Evolutionary conservation across 352 stramenopile genomes (phyloP).

Genomic region (Globisporangium paddicum): DNA sequence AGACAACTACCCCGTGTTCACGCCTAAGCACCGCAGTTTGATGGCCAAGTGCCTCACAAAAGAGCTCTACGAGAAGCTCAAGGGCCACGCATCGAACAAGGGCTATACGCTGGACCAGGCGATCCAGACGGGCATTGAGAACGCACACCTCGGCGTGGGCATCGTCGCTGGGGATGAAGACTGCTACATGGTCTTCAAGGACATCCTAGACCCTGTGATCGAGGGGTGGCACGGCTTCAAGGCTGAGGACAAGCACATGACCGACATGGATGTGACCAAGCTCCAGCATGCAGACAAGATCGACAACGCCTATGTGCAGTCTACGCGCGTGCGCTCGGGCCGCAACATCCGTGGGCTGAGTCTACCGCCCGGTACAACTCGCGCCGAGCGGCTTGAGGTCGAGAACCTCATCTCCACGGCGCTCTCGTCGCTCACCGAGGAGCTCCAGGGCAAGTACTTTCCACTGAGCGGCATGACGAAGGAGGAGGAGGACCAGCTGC

Average conservation of each 20-base stretch:
- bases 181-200: conserved; percentile 75
- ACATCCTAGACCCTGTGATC: conserved; percentile 79
- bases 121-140: conserved; percentile 86
- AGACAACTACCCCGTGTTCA: conserved; percentile 76
- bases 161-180: conserved; percentile 82
- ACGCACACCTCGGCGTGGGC: conserved; percentile 70
- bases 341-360: conserved; percentile 87
- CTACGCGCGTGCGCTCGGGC: conserved; percentile 89
- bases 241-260: conserved; percentile 66
- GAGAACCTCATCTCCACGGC: conserved; percentile 84
- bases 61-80: conserved; percentile 80
- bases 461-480: conserved; percentile 88
- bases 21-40: conserved; percentile 74
- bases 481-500: conserved; percentile 88
- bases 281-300: conserved; percentile 63
- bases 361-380: conserved; percentile 83
- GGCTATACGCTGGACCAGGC: conserved; percentile 81
- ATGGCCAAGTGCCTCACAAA: conserved; percentile 81
- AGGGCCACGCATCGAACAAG: conserved; percentile 58
- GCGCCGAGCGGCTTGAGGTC: conserved; percentile 77
- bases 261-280: conserved; percentile 78
- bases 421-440: conserved; percentile 56
- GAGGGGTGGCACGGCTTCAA: conserved; percentile 86
- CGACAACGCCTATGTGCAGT: conserved; percentile 84
- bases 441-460: conserved; percentile 86